Conservation (phyloP, 495 filamentous ascomycete genomes). For the Neurospora sp. region DNA sequence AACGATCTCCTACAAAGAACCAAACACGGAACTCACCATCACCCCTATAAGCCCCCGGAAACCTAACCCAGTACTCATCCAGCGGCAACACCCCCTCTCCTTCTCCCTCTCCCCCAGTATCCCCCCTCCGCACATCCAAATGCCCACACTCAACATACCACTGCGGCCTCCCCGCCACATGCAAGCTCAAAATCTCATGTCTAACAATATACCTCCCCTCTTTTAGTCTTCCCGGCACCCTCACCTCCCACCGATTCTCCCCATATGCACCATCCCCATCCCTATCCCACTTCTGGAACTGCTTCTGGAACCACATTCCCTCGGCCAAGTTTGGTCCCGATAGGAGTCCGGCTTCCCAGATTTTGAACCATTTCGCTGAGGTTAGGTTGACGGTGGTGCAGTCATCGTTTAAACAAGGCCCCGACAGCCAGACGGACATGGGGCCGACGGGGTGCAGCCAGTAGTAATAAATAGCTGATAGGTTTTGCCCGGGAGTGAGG, state of each 20-base stretch:
- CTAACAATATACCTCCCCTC: constrained; percentile 42
- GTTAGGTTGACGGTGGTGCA: too few relatives aligned
- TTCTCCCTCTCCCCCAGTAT: background rate
- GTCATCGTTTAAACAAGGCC: background rate
- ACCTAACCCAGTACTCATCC: constrained; percentile 31
- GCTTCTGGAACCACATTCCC: constrained; percentile 42
- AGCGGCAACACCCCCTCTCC: constrained; percentile 27
- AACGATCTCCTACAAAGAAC: too few relatives aligned
- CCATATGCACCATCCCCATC: constrained; percentile 4
- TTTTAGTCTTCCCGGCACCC: background rate
- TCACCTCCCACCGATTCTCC: constrained; percentile 33
- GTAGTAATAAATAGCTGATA: constrained; percentile 40
- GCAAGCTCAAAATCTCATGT: constrained; percentile 46
- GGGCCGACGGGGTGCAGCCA: constrained; percentile 46
- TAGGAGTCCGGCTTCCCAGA: constrained; percentile 41
- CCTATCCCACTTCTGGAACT: constrained; percentile 39
- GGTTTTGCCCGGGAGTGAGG: constrained; percentile 26
- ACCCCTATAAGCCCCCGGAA: constrained; percentile 41
- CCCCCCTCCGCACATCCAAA: constrained; percentile 29
- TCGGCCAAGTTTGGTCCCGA: constrained; percentile 35
- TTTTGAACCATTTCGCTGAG: constrained; percentile 33
- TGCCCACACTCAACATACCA: constrained; percentile 50
- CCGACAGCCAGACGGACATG: constrained; percentile 35
- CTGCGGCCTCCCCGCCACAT: constrained; percentile 42
- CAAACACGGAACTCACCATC: constrained; percentile 23